Evolutionary conservation across 83 land plant genomes (phyloP).

Genomic region (Thuja plicata): DNA sequence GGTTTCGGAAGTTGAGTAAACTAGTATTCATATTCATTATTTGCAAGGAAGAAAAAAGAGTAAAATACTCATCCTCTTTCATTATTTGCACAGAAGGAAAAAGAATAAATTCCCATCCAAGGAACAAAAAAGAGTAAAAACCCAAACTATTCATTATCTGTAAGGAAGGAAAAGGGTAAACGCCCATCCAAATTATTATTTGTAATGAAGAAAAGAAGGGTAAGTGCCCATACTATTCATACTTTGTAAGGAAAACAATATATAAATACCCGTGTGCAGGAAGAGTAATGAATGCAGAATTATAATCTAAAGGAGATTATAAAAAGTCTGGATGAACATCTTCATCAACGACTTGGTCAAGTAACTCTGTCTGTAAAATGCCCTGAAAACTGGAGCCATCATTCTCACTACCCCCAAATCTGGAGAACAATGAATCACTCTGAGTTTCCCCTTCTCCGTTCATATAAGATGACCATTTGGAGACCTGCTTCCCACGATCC

Average conservation of each 20-base stretch:
- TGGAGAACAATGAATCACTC: neutral
- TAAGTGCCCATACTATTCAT: neutral
- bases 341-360: slow-evolving; percentile 5
- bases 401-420: neutral
- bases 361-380: slow-evolving; percentile 1
- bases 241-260: too few species aligned
- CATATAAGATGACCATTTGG: slow-evolving; percentile 9
- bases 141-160: neutral
- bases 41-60: neutral
- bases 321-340: slow-evolving; percentile 9
- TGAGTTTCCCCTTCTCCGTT: neutral
- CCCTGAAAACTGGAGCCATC: neutral
- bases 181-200: too few species aligned
- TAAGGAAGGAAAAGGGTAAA: too few species aligned
- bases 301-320: neutral
- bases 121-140: neutral
- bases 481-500: neutral
- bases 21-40: neutral
- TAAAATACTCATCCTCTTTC: too few species aligned
- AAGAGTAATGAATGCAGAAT: neutral
- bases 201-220: neutral
- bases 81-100: too few species aligned
- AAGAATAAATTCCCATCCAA: neutral
- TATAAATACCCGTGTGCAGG: neutral
- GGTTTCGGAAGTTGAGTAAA: neutral